These are phyloP conservation scores for Arabidopsis hybrid DNA, from an alignment of 441 rosid genomes.

Conservation along the genomic window DNA sequence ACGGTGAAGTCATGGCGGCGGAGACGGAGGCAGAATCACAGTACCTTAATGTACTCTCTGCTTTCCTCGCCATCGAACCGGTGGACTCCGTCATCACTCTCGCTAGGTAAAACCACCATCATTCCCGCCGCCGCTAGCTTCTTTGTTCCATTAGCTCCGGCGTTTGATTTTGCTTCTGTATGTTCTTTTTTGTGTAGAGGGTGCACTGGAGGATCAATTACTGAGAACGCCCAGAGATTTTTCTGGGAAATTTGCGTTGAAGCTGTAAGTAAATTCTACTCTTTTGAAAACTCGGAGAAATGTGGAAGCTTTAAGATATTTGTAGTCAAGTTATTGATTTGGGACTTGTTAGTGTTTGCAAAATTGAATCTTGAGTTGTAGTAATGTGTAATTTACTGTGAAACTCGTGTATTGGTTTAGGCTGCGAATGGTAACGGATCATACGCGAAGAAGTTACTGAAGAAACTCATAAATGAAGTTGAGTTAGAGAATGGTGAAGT, in stretches of 20 bases:
- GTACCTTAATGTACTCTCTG: constrained; percentile 65
- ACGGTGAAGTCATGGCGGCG: constrained; percentile 51
- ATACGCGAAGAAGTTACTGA: constrained; percentile 67
- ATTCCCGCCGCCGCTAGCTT: constrained; percentile 9
- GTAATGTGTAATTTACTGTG: constrained; percentile 2
- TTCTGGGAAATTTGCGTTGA: constrained; percentile 69
- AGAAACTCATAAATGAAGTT: constrained; percentile 78
- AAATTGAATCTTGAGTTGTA: constrained; percentile 9
- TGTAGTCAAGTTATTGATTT: background rate
- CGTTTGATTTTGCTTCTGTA: constrained; percentile 13
- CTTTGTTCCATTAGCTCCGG: background rate
- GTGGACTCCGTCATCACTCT: constrained; percentile 54
- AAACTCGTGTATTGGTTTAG: constrained; percentile 46
- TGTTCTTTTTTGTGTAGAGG: constrained; percentile 43
- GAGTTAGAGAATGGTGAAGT: constrained; percentile 65
- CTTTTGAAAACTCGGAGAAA: constrained; percentile 5
- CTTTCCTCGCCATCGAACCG: constrained; percentile 82
- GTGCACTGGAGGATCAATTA: constrained; percentile 66
- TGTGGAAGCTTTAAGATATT: constrained; percentile 11
- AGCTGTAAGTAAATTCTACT: constrained; percentile 49
- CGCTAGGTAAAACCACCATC: constrained; percentile 54
- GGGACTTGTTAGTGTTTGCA: background rate
- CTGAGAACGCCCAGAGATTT: constrained; percentile 69
- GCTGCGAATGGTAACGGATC: constrained; percentile 53
- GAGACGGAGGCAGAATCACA: constrained; percentile 43